Conservation (phyloP, 208 protist genomes). For the Crithidia mellificae region DNA sequence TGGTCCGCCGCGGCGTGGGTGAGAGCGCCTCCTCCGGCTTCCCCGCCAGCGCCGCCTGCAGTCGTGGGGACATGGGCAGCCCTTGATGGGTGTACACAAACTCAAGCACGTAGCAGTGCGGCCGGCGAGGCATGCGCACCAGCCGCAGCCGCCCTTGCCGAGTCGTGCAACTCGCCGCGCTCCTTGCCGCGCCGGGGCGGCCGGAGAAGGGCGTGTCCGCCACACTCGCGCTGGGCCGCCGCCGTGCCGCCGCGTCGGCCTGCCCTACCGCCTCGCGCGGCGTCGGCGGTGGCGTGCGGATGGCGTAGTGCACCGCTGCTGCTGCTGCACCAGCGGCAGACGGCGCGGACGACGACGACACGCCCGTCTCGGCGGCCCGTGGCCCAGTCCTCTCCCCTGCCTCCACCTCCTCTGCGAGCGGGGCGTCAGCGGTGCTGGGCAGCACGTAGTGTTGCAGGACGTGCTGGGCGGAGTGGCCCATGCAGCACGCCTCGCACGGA, state of each 20-base stretch:
- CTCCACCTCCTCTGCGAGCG: slow-evolving; percentile 21
- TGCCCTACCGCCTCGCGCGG: not conserved
- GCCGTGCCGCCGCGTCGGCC: not conserved
- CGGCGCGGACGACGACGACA: no score
- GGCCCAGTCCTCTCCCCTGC: slow-evolving; percentile 4
- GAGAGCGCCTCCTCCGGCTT: slow-evolving; percentile 25
- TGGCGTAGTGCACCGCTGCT: slow-evolving; percentile 16
- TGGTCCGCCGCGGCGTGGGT: slow-evolving; percentile 14
- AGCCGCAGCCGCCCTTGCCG: slow-evolving; percentile 50
- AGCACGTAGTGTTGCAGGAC: slow-evolving; percentile 35
- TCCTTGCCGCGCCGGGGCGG: slow-evolving; percentile 2
- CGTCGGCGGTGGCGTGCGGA: not conserved
- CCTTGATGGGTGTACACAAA: slow-evolving; percentile 69
- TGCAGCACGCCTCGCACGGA: slow-evolving; percentile 62
- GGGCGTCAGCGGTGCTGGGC: slow-evolving; percentile 28
- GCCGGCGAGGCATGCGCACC: slow-evolving; percentile 37
- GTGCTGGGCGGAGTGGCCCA: slow-evolving; percentile 37
- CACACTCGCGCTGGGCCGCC: not conserved
- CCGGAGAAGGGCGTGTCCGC: not conserved
- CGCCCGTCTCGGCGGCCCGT: no score
- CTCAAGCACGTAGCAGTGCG: slow-evolving; percentile 56
- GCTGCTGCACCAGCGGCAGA: no score
- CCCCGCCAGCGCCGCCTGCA: slow-evolving; percentile 34
- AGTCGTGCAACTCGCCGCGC: slow-evolving; percentile 24
- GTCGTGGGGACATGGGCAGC: slow-evolving; percentile 38